A percentile compares a stretch with the other conserved stretches of the same genome.
Conservation (phyloP, 1,284 basidiomycete genomes). For the Ceratobasidium sp. region DNA sequence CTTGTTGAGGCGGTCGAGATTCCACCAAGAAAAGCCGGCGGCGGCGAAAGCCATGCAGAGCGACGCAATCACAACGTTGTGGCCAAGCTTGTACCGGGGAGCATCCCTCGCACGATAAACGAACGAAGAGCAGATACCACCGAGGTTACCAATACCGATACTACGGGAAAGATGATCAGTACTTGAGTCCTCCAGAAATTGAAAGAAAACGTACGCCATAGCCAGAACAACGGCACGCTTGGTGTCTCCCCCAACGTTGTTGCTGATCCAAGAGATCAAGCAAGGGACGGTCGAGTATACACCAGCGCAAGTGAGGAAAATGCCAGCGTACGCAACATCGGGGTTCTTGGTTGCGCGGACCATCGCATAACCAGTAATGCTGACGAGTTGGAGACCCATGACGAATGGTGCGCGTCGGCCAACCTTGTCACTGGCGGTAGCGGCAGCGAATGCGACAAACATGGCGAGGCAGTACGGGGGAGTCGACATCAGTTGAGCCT, state of each 20-base stretch:
- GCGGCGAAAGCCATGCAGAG: conserved; percentile 57
- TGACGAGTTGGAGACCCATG: conserved; percentile 18
- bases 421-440: conserved; percentile 40
- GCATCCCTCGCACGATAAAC: conserved; percentile 52
- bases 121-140: conserved; percentile 55
- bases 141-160: conserved; percentile 14
- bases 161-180: background rate
- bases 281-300: conserved; percentile 46
- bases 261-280: conserved; percentile 62
- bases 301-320: conserved; percentile 52
- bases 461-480: conserved; percentile 60
- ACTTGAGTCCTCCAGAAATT: background rate
- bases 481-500: conserved; percentile 75
- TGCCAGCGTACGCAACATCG: conserved; percentile 58
- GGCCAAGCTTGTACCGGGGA: conserved; percentile 59
- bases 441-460: conserved; percentile 44
- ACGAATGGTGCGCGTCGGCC: conserved; percentile 40
- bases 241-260: conserved; percentile 63
- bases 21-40: conserved; percentile 47
- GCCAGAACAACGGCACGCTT: conserved; percentile 62
- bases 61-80: conserved; percentile 59
- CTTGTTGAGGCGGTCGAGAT: conserved; percentile 51
- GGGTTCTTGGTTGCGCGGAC: conserved; percentile 37
- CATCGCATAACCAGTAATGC: conserved; percentile 40
- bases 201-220: conserved; percentile 50